Evolutionary conservation across 2,329 filamentous ascomycete genomes (phyloP), one percentile per base, ranked within the genome.

Genomic region (Microdochium paspali): DNA sequence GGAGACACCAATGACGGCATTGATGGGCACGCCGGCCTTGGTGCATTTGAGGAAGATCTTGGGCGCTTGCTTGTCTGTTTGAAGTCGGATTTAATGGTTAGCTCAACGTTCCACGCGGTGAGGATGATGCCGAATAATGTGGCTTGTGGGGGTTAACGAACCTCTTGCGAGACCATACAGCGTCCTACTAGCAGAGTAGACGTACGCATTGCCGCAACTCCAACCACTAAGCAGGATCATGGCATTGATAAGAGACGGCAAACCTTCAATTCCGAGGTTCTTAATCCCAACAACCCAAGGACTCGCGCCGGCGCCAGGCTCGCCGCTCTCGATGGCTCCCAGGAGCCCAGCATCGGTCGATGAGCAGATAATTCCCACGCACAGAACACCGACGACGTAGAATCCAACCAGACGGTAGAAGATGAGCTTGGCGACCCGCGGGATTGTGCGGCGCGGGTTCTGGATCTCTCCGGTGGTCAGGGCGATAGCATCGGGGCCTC

Each of bases 401-500:
- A 84, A 83, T 0, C 70, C 62, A 1, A 76, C 80, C 21, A 84
- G 65, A 39, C 80, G 76, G 58, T 80, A 82, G 62, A 83, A 82
- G 9, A 82, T 78, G 7, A 74, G 74, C 47, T 81, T 82, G 62
- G 72, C 82, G 0, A 80, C 80, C 46, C 69, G 72, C 0, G 80
- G 80, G 59, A 84, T 72, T 24, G 74, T 69, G 4, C 61, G 61
- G n/a, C 77, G 70, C 1, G 77, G 77, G 52, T 79, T 77, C 50
- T 77, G 69, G 3, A 76, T 70, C 59, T 80, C 77, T 24, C 56
- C 56, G 15, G 56, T 56, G 3, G 56, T 51, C 45, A 70, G 67
- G n/a, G 62, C 62, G 39, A 80, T 72, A 56, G 79, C 79, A 53
- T 80, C 77, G 0, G 76, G 76, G 2, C 77, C 77, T 2, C 73